Evolutionary conservation across 345 rosid genomes (phyloP), one percentile per base, ranked within the genome.

Genomic region (Dipteronia dyeriana): DNA sequence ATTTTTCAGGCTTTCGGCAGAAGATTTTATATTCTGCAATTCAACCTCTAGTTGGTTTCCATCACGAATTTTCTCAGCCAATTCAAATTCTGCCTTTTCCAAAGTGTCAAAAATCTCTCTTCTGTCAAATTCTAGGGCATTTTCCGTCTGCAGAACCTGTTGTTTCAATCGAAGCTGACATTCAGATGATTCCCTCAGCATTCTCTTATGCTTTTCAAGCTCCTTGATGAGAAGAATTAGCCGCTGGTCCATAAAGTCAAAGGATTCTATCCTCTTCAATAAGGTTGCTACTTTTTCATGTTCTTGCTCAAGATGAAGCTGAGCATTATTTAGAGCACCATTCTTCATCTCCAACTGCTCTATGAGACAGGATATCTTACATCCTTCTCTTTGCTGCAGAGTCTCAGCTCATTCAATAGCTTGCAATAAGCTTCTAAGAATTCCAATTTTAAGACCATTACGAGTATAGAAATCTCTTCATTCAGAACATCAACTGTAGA

Each of bases 331-430:
- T 47, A 65, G 31, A 49, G 64, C 78, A 19, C 14, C 7, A 14
- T 63, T 75, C 38, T 67, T 41, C 31, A 75, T 51, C 78, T 75
- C 62, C 51, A 64, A 49, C 66, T 63, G 61, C 60, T 39, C 10
- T 9, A 3, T 22, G 19, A 75, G 70, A 29, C 25, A 34, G 47
- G 39, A 9, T 29, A 65, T n/a, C 49, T 75, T 53, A 49, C 70
- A 51, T 51, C 56, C 63, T 75, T 65, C 47, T 75, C 60, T 65
- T 19, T 64, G 62, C 53, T 31, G 62, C 59, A 56, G n/a, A 49
- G n/a, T 20, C 66, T 38, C 29, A 65, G 5, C 16, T 65, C 71
- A 29, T 47, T 25, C 17, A 49, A 20, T 49, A 64, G 23, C 38
- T 29, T 51, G 38, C 19, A 29, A 65, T 47, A 65, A 12, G 71